phyloP scores from a whole-genome alignment of 2,329 filamentous ascomycete genomes.

The Plectosphaerella sp. region DNA sequence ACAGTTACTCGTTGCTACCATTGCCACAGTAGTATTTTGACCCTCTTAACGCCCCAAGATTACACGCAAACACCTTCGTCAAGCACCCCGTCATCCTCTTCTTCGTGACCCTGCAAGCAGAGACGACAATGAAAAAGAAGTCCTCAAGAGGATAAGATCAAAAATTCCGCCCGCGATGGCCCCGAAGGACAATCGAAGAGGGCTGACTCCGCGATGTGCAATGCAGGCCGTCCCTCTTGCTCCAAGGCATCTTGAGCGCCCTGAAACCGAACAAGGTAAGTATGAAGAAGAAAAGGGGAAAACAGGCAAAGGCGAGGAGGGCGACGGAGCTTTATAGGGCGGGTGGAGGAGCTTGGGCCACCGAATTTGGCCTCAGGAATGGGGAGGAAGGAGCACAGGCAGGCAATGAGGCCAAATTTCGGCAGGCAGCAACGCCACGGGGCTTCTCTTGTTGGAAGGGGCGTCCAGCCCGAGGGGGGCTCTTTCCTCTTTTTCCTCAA shows the following conservation, averaged over 20 bases:
- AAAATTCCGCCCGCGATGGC: constrained; percentile 46
- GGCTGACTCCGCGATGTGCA: constrained; percentile 45
- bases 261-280: constrained; percentile 42
- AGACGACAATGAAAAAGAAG: constrained; percentile 36
- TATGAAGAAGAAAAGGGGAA: constrained; percentile 30
- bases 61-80: too few species aligned
- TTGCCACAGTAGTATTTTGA: neutral
- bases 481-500: too few species aligned
- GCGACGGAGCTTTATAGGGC: neutral
- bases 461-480: too few species aligned
- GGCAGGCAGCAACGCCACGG: too few species aligned
- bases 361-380: too few species aligned
- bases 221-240: constrained; percentile 43
- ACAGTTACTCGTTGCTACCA: neutral
- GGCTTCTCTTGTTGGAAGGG: too few species aligned
- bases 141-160: constrained; percentile 23
- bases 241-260: constrained; percentile 36
- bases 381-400: too few species aligned
- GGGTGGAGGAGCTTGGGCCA: neutral
- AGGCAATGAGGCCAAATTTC: too few species aligned
- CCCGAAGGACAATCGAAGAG: constrained; percentile 45
- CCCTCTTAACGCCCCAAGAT: neutral
- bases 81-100: constrained; percentile 21
- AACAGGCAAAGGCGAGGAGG: neutral
- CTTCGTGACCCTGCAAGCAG: constrained; percentile 35